Conservation (phyloP, 2,329 filamentous ascomycete genomes). For the Cadophora sp. region DNA sequence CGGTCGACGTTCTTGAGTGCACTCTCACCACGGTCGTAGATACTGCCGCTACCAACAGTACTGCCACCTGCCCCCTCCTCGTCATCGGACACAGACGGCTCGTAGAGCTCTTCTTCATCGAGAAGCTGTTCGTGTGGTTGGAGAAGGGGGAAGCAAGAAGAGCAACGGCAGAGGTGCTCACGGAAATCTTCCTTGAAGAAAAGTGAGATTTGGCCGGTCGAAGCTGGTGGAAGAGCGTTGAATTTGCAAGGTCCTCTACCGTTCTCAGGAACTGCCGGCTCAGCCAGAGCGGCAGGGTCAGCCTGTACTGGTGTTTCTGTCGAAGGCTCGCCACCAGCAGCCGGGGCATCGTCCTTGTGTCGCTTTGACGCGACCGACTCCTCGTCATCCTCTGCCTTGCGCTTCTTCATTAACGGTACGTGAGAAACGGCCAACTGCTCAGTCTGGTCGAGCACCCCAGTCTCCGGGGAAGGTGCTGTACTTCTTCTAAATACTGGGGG, state of each 20-base stretch:
- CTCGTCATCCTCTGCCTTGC: slow-evolving; percentile 64
- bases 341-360: slow-evolving; percentile 46
- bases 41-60: slow-evolving; percentile 76
- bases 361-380: slow-evolving; percentile 54
- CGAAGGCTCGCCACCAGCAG: not conserved
- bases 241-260: slow-evolving; percentile 61
- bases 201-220: slow-evolving; percentile 72
- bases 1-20: slow-evolving; percentile 91
- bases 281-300: slow-evolving; percentile 29
- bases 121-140: slow-evolving; percentile 79
- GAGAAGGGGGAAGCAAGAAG: slow-evolving; percentile 78
- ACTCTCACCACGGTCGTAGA: slow-evolving; percentile 91
- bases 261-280: slow-evolving; percentile 27
- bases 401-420: slow-evolving; percentile 59
- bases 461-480: slow-evolving; percentile 40
- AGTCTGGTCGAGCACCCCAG: slow-evolving; percentile 40
- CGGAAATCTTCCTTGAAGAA: slow-evolving; percentile 85
- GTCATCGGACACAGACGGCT: slow-evolving; percentile 81
- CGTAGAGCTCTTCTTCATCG: slow-evolving; percentile 93
- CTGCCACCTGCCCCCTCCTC: slow-evolving; percentile 60
- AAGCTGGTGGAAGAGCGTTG: slow-evolving; percentile 60
- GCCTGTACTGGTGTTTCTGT: not conserved
- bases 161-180: slow-evolving; percentile 80
- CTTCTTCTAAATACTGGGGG: slow-evolving; percentile 66
- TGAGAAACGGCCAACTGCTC: slow-evolving; percentile 30